A percentile compares a stretch with the other conserved stretches of the same genome.
phyloP scores from a whole-genome alignment of 108 stramenopile species.

The Heterococcus sp. region DNA sequence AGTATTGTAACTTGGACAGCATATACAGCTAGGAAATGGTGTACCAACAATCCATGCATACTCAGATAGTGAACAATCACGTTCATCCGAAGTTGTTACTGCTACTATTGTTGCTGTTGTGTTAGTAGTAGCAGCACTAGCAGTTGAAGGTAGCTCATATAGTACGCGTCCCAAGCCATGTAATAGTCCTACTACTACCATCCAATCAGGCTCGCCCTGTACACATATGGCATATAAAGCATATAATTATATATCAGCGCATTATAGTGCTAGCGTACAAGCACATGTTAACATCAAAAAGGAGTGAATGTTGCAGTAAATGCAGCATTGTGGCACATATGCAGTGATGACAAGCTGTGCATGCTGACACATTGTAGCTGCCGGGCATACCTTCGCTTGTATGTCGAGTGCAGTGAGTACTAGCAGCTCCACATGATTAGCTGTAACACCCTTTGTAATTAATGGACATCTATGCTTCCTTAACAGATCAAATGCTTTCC shows the following conservation, averaged over 20 bases:
- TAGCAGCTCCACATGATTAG: constrained; percentile 14
- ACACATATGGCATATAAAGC: no score
- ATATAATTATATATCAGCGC: no score
- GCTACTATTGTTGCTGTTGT: not conserved
- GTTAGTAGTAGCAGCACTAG: not conserved
- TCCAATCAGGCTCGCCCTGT: not conserved
- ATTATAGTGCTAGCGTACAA: no score
- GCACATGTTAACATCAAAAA: no score
- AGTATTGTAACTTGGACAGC: constrained; percentile 31
- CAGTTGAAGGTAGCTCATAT: not conserved
- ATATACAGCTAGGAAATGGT: constrained; percentile 16
- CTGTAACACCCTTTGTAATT: not conserved
- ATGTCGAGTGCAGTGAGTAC: constrained; percentile 33
- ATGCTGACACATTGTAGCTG: no score
- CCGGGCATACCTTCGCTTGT: not conserved
- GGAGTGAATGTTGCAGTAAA: no score
- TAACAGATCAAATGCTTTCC: not conserved
- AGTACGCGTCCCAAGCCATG: constrained; percentile 35
- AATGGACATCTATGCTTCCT: constrained; percentile 14
- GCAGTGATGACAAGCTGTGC: no score
- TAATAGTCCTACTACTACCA: constrained; percentile 18
- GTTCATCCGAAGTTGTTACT: not conserved
- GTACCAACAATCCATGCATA: constrained; percentile 40
- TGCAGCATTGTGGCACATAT: no score
- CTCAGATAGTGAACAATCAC: constrained; percentile 28